phyloP scores from a whole-genome alignment of 371 early-diverging fungal species.

The Mucor mucedo region DNA sequence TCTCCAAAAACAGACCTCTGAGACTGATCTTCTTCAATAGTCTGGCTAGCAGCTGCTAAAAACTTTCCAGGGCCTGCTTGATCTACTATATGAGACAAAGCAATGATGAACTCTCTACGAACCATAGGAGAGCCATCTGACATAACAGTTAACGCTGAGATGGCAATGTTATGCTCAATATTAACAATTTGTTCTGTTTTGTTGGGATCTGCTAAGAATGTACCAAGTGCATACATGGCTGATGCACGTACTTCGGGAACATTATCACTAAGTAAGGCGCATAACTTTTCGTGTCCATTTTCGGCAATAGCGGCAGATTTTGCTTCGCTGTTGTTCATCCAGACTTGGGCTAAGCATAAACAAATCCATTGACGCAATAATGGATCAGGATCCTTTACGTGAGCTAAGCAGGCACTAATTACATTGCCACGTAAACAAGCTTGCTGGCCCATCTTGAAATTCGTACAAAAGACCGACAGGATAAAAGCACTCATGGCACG shows the following conservation, averaged over 20 bases:
- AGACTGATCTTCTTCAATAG: slow-evolving; percentile 64
- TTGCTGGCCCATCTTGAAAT: slow-evolving; percentile 81
- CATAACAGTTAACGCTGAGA: slow-evolving; percentile 64
- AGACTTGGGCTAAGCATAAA: slow-evolving; percentile 85
- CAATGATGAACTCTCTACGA: slow-evolving; percentile 78
- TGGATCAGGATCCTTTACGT: slow-evolving; percentile 80
- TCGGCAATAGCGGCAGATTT: slow-evolving; percentile 72
- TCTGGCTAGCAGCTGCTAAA: slow-evolving; percentile 67
- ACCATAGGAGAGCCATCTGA: slow-evolving; percentile 86
- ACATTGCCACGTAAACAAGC: slow-evolving; percentile 80
- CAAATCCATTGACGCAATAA: slow-evolving; percentile 91
- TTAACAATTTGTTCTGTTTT: slow-evolving; percentile 73
- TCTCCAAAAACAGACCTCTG: slow-evolving; percentile 25
- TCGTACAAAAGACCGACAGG: slow-evolving; percentile 86
- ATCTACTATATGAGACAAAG: slow-evolving; percentile 71
- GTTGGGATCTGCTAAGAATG: slow-evolving; percentile 78
- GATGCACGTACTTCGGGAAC: slow-evolving; percentile 89
- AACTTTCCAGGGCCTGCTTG: slow-evolving; percentile 64
- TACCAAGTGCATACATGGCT: slow-evolving; percentile 79
- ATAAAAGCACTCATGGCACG: slow-evolving; percentile 93
- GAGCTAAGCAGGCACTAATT: slow-evolving; percentile 69
- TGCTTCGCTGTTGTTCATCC: slow-evolving; percentile 81
- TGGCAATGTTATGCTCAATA: slow-evolving; percentile 72
- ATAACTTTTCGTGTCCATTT: slow-evolving; percentile 74
- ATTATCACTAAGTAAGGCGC: slow-evolving; percentile 65